Evolutionary conservation across 2,329 filamentous ascomycete species (phyloP), one percentile per base, ranked within the genome.

Genomic region (Beauveria australis): DNA sequence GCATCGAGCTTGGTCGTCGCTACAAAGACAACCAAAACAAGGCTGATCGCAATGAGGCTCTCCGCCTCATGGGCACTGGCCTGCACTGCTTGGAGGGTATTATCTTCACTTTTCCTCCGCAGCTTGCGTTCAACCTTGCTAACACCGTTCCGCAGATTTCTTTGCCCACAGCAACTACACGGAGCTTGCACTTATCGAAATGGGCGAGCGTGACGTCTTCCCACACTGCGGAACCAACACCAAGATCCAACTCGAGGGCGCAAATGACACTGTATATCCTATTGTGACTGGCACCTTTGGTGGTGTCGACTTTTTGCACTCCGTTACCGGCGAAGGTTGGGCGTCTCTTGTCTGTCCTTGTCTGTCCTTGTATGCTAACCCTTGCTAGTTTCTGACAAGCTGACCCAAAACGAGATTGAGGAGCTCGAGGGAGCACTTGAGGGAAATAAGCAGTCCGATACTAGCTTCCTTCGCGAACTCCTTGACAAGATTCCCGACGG

Each of bases 231-330:
- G 93, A 41, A 81, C 85, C 61, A 76, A 83, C 67, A 91, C 91
- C n/a, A 77, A 79, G 69, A 78, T 96, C 30, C 78, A 84, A 51
- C 80, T 97, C 30, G 78, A 81, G 40, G 91, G 89, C 49, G 87
- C 83, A 61, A 79, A 80, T 24, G 71, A 79, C 40, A 70, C 80
- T 5, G 89, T 96, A 63, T 96, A 89, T 67, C 92, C 92, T 7
- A 78, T 93, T 63, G 82, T 96, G 49, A 97, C 92, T 1, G 92
- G 93, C 62, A 97, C 92, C 7, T 97, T 97, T 73, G 92, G 92
- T 63, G 92, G 92, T 64, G 92, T 96, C 16, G 93, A 97, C 70
- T 97, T 97, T 76, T 78, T 96, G 63, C 91, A 96, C 76, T 94
- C 89, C 1, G 92, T 96, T 33, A 89, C 83, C 51, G 84, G 85